Evolutionary conservation across 805 yeast genomes (phyloP).

Genomic region (Saccharomycopsis sp.): DNA sequence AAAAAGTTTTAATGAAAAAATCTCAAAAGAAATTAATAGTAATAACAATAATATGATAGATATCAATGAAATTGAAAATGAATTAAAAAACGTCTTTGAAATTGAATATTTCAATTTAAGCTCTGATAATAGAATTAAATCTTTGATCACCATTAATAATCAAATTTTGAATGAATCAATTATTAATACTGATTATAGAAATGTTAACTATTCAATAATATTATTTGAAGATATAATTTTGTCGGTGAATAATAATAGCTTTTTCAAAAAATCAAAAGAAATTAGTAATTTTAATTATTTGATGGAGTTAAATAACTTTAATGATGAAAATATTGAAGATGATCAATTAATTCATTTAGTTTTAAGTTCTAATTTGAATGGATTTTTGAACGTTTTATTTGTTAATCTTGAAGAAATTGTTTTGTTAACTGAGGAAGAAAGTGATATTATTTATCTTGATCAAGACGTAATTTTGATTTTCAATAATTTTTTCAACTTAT

Average conservation of each 20-base stretch:
- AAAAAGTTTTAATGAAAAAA: conserved; percentile 8
- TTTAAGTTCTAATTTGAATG: conserved; percentile 2
- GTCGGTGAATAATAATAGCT: conserved; percentile 5
- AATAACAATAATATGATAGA: neutral
- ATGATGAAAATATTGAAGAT: conserved; percentile 9
- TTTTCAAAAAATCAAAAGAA: neutral
- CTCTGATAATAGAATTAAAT: conserved; percentile 5
- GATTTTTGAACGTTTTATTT: conserved; percentile 4
- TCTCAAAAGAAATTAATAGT: conserved; percentile 1
- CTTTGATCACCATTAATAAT: conserved; percentile 3
- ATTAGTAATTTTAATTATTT: neutral
- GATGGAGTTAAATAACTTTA: neutral
- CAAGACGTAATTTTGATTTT: conserved; percentile 10
- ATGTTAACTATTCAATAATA: conserved; percentile 4
- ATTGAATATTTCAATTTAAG: conserved; percentile 10
- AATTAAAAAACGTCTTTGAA: conserved; percentile 12
- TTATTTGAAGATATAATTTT: conserved; percentile 13
- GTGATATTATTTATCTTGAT: conserved; percentile 11
- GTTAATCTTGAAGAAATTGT: conserved; percentile 15
- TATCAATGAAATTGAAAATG: conserved; percentile 5
- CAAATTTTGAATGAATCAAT: conserved; percentile 6
- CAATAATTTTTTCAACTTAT: conserved; percentile 11
- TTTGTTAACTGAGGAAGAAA: conserved; percentile 16
- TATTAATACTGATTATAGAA: conserved; percentile 6
- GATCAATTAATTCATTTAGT: conserved; percentile 11